Conservation (phyloP, 352 stramenopile genomes). For the Detonula confervacea region DNA sequence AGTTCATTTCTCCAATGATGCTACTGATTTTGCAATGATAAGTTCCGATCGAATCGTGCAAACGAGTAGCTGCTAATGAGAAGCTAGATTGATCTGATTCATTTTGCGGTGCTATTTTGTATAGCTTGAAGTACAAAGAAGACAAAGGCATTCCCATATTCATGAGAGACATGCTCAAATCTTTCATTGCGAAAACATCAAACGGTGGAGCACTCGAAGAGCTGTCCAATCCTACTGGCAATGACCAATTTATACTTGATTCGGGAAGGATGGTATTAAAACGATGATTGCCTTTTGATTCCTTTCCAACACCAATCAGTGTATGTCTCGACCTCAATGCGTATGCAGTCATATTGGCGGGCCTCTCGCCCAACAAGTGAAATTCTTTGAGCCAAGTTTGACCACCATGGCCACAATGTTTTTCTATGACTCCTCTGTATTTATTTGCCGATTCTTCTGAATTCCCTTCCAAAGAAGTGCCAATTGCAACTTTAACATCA, state of each 20-base stretch:
- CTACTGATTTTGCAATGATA: conserved; percentile 44
- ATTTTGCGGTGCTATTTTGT: conserved; percentile 37
- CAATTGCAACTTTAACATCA: conserved; percentile 30
- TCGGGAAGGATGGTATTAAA: conserved; percentile 32
- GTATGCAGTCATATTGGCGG: conserved; percentile 2
- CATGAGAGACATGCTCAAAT: conserved; percentile 35
- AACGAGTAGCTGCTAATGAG: conserved; percentile 23
- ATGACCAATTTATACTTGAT: conserved; percentile 28
- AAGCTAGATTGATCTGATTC: conserved; percentile 38
- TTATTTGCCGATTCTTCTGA: too few relatives aligned
- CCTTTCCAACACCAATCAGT: not conserved
- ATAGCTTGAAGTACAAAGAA: conserved; percentile 59
- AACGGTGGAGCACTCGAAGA: conserved; percentile 26
- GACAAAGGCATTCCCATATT: conserved; percentile 40
- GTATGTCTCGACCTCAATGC: conserved; percentile 22
- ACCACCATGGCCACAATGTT: conserved; percentile 33
- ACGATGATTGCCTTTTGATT: not conserved
- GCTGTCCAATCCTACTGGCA: conserved; percentile 8
- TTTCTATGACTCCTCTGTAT: conserved; percentile 18
- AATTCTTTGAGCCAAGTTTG: conserved; percentile 32
- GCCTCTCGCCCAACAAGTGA: conserved; percentile 4
- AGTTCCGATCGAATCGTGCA: conserved; percentile 38
- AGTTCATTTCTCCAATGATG: conserved; percentile 31
- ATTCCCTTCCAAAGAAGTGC: conserved; percentile 1
- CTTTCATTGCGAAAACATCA: conserved; percentile 39